These are phyloP conservation scores for Pythium rhizo-oryzae DNA, from an alignment of 352 stramenopile genomes.

Conservation along the genomic window DNA sequence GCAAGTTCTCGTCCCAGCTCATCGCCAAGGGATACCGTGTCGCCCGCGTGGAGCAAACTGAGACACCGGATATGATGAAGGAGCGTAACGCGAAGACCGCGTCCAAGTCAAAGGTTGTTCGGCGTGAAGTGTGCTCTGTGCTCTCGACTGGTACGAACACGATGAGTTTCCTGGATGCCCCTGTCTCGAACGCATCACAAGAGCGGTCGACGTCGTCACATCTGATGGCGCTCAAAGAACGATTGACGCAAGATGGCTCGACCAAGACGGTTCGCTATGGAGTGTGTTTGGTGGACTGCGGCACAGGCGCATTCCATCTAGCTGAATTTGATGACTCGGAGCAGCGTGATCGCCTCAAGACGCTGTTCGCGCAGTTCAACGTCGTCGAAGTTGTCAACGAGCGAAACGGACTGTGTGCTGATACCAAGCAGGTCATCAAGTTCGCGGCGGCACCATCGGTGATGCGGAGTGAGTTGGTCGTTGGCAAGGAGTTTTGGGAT, in stretches of 20 bases:
- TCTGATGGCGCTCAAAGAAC: slow-evolving; percentile 73
- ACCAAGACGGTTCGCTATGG: slow-evolving; percentile 83
- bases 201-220: slow-evolving; percentile 47
- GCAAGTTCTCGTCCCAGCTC: slow-evolving; percentile 94
- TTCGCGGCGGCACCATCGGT: slow-evolving; percentile 57
- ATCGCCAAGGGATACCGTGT: slow-evolving; percentile 97
- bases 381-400: slow-evolving; percentile 87
- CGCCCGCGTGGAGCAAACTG: slow-evolving; percentile 98
- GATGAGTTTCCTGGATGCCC: slow-evolving; percentile 93
- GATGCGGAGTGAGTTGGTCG: slow-evolving; percentile 63
- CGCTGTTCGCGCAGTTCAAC: slow-evolving; percentile 91
- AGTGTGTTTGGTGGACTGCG: slow-evolving; percentile 95
- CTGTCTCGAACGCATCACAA: slow-evolving; percentile 45
- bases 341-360: slow-evolving; percentile 95
- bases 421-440: slow-evolving; percentile 79
- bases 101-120: slow-evolving; percentile 89
- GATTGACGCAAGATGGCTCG: slow-evolving; percentile 48
- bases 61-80: slow-evolving; percentile 98
- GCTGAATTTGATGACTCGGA: slow-evolving; percentile 98
- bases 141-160: slow-evolving; percentile 96
- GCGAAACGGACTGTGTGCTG: slow-evolving; percentile 58
- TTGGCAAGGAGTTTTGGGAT: slow-evolving; percentile 91
- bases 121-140: slow-evolving; percentile 96
- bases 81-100: slow-evolving; percentile 83
- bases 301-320: slow-evolving; percentile 93